Evolutionary conservation across 1,284 basidiomycete genomes (phyloP).

Genomic region (Sanghuangporus baumii): DNA sequence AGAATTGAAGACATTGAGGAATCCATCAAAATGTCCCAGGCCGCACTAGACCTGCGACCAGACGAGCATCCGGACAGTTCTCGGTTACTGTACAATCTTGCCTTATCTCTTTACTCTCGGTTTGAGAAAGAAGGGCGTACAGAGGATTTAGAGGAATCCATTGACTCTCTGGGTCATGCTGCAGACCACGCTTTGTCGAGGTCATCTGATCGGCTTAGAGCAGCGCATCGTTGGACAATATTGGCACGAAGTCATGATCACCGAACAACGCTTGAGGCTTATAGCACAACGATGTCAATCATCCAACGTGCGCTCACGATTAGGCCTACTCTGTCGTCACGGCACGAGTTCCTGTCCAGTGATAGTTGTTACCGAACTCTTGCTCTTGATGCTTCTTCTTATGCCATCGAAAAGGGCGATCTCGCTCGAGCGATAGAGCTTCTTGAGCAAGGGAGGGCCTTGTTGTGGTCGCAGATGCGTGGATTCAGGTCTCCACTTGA

Average conservation of each 20-base stretch:
- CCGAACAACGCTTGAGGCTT: neutral
- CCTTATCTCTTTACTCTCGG: neutral
- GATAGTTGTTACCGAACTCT: neutral
- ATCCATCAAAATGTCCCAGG: neutral
- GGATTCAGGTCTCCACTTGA: neutral
- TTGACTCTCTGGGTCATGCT: neutral
- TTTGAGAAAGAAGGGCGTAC: neutral
- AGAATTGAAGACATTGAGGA: neutral
- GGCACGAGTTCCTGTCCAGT: neutral
- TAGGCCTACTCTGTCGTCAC: neutral
- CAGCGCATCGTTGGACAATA: neutral
- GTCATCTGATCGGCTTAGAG: neutral
- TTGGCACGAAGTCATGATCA: neutral
- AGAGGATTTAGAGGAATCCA: neutral
- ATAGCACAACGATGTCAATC: neutral
- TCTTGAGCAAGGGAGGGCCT: constrained; percentile 5
- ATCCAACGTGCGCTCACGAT: neutral
- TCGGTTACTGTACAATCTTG: neutral
- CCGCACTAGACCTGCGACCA: neutral
- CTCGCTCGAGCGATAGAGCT: neutral
- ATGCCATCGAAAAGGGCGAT: neutral
- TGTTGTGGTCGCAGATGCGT: constrained; percentile 1
- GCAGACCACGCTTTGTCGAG: neutral
- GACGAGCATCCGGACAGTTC: neutral
- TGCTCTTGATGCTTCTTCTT: neutral